Conservation (phyloP, 2,329 filamentous ascomycete species). For the Trichoderma arundinaceum region DNA sequence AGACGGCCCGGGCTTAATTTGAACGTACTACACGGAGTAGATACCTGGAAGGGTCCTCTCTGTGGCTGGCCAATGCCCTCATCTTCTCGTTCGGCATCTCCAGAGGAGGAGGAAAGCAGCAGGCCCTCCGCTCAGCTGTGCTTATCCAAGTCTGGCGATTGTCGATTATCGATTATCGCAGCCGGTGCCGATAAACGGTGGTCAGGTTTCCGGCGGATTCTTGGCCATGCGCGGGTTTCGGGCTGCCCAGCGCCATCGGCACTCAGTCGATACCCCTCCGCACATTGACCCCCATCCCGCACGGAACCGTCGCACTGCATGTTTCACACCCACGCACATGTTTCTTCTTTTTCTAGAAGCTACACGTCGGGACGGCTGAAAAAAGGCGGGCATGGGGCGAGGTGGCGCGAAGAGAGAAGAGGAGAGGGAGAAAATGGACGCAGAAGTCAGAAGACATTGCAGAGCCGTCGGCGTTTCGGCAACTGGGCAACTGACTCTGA, state of each 20-base stretch:
- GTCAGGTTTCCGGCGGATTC: not conserved
- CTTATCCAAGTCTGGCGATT: conserved; percentile 10
- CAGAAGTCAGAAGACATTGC: conserved; percentile 10
- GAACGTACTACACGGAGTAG: conserved; percentile 8
- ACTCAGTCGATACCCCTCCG: conserved; percentile 15
- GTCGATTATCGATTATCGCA: conserved; percentile 3
- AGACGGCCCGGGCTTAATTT: not conserved
- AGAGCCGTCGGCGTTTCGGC: not conserved
- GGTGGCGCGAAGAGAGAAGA: not conserved
- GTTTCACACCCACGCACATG: conserved; percentile 9
- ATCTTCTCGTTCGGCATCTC: not conserved
- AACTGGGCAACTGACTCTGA: conserved; percentile 8
- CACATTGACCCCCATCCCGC: conserved; percentile 3
- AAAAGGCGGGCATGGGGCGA: not conserved
- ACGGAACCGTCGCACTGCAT: conserved; percentile 24
- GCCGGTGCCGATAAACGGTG: conserved; percentile 13
- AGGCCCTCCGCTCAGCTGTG: conserved; percentile 16
- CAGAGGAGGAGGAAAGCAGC: not conserved
- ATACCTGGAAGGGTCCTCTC: not conserved
- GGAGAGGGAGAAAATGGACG: conserved; percentile 8
- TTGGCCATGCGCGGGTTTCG: not conserved
- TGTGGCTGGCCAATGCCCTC: not conserved
- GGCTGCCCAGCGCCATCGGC: conserved; percentile 12
- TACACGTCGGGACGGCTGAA: not conserved
- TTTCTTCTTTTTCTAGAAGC: conserved; percentile 19